Base-by-base conservation (phyloP, 495 filamentous ascomycete genomes). In the Tuber calosporum region DNA sequence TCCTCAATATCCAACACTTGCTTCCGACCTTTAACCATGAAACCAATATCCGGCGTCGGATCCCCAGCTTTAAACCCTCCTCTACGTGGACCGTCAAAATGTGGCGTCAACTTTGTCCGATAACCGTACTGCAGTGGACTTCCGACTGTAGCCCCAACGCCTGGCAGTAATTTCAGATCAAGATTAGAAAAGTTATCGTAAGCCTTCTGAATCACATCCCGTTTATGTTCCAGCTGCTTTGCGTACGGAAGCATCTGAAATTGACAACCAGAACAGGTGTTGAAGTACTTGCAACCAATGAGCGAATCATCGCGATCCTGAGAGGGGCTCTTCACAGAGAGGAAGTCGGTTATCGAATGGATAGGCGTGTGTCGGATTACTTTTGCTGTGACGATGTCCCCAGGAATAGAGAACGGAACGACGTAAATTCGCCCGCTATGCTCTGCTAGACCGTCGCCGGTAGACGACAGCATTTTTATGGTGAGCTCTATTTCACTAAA, bases 171-270 rank as follows among this genome's bases (percentile, higher is more conserved):
- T 72, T 93, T 88, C 13, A 91, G 89, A 8, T 90, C 83, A 6
- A 98, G 84, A 36, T 90, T 85, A 19, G 93, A 96, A 85, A 97
- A 99, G 84, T 97, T 93, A 69, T 86, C 86, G 84, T 91, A 99
- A 39, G 96, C 95, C 81, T 94, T 96, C 81, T 95, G 92, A 40
- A 99, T 90, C 71, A 97, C 90, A 68, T 86, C 84, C 81, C 87
- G 89, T 85, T 99, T 99, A 79, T 93, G 90, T 42, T 85, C 86
- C 40, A 99, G 86, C 82, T 99, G 95, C 72, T 92, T 89, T 40
- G 86, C 84, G 83, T 99, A 99, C 62, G 92, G 87, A 72, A 99
- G 88, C 93, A 97, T 97, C 83, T 99, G 95, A 81, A 97, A 92
- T 84, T 98, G 96, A 80, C 95, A 99, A 6, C 95, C 95, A 0